Evolutionary conservation across 805 yeast genomes (phyloP).

Genomic region (Wickerhamiella azyma): DNA sequence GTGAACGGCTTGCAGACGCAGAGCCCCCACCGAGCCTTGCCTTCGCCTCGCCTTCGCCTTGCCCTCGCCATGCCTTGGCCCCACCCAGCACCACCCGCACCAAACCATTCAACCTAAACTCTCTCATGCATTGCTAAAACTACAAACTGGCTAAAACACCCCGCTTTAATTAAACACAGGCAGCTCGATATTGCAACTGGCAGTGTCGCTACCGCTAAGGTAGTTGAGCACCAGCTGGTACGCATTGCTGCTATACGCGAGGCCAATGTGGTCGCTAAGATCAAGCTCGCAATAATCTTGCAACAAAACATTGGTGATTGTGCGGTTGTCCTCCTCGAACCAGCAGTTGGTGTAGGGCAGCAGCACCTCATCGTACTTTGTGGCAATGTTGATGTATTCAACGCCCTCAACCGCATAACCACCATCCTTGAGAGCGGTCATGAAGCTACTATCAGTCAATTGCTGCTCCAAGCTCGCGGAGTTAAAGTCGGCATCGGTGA

Average conservation of each 20-base stretch:
- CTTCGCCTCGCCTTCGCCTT: no score
- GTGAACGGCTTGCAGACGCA: no score
- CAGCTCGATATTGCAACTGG: not conserved
- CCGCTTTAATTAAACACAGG: not conserved
- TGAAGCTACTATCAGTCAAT: not conserved
- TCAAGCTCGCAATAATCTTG: not conserved
- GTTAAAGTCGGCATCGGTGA: not conserved
- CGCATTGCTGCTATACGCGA: not conserved
- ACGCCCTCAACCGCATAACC: not conserved
- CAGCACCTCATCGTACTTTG: not conserved
- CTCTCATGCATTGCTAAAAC: no score
- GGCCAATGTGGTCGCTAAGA: not conserved
- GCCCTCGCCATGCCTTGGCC: no score
- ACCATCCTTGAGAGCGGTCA: not conserved
- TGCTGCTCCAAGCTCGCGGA: not conserved
- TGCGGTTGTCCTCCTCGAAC: not conserved
- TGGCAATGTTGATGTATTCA: not conserved
- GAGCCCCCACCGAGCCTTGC: no score
- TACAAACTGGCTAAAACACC: no score
- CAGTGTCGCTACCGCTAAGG: not conserved
- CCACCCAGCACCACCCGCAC: no score
- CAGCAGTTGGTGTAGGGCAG: not conserved
- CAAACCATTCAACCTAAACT: no score
- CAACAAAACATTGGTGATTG: not conserved
- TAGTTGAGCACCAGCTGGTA: not conserved